Conservation (phyloP, 148 eudicot species). For the Cornus controversa region DNA sequence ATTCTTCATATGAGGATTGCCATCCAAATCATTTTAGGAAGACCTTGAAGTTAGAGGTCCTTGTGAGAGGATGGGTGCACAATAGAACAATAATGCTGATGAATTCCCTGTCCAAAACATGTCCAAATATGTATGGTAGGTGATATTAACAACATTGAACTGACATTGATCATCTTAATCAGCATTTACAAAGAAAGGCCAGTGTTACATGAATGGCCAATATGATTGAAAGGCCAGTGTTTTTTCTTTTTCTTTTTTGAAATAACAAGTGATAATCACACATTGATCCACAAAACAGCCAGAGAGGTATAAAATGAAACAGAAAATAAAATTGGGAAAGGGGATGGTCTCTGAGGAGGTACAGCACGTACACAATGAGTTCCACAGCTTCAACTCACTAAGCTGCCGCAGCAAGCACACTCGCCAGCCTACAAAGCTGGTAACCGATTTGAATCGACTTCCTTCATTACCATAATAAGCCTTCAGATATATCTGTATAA, state of each 20-base stretch:
- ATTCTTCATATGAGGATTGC: too few species aligned
- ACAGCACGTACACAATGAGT: neutral
- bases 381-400: neutral
- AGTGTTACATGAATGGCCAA: neutral
- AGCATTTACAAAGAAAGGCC: neutral
- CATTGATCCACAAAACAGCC: neutral
- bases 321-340: neutral
- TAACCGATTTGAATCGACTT: neutral
- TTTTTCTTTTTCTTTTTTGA: neutral
- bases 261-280: neutral
- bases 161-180: neutral
- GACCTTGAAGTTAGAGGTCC: too few species aligned
- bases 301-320: neutral
- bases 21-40: too few species aligned
- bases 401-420: neutral
- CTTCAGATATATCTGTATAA: slow-evolving; percentile 7
- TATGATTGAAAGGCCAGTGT: too few species aligned
- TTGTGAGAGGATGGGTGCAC: too few species aligned
- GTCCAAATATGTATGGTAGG: too few species aligned
- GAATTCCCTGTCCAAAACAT: too few species aligned
- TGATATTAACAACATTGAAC: neutral
- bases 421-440: neutral
- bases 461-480: neutral
- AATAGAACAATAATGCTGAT: too few species aligned
- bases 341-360: neutral